phyloP scores from a whole-genome alignment of 805 yeast genomes.

The Deakozyma indianensis region DNA sequence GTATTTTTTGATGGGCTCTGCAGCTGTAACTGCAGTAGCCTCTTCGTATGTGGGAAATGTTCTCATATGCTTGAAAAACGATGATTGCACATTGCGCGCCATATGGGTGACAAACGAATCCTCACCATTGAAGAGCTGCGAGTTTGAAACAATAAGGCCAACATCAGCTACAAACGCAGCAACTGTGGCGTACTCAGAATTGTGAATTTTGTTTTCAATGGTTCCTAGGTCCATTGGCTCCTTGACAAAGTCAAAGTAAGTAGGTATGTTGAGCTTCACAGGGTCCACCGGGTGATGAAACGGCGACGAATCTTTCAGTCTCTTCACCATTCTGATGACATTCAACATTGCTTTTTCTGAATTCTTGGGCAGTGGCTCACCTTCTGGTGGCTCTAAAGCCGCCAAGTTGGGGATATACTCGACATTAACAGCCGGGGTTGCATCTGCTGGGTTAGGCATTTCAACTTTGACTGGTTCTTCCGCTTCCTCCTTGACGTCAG shows the following conservation, averaged over 20 bases:
- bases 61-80: conserved; percentile 84
- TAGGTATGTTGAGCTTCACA: conserved; percentile 76
- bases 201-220: conserved; percentile 64
- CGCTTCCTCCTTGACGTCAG: background rate
- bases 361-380: conserved; percentile 32
- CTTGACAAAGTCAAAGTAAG: conserved; percentile 68
- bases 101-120: conserved; percentile 73
- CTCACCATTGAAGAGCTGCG: conserved; percentile 74
- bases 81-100: conserved; percentile 83
- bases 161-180: conserved; percentile 62
- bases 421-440: background rate
- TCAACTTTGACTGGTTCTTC: background rate
- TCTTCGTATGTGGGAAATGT: conserved; percentile 63
- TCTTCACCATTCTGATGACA: conserved; percentile 70
- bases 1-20: conserved; percentile 13
- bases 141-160: conserved; percentile 71
- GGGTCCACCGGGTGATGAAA: conserved; percentile 84
- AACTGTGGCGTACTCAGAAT: conserved; percentile 58
- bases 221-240: conserved; percentile 92
- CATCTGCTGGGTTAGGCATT: background rate
- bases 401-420: conserved; percentile 9
- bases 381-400: conserved; percentile 11
- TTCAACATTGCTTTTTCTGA: conserved; percentile 70
- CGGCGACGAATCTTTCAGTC: conserved; percentile 86
- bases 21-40: conserved; percentile 9